These are phyloP conservation scores for Schizopora paradoxa DNA, from an alignment of 1,284 basidiomycete species.

Conservation along the genomic window DNA sequence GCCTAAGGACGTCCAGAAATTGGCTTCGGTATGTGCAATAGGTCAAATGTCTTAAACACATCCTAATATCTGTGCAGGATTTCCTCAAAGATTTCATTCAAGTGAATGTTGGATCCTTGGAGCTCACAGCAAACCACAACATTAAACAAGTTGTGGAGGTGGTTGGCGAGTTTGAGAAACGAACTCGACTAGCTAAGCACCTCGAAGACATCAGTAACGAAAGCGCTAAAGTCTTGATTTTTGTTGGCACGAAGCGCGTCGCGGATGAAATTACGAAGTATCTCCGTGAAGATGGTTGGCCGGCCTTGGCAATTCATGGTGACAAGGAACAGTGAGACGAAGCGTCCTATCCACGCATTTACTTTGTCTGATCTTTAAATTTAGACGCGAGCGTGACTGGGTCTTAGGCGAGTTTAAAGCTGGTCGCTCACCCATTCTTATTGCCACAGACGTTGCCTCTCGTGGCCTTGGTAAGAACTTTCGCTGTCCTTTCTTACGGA, in stretches of 20 bases:
- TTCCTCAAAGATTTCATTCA: conserved; percentile 96
- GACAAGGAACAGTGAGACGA: conserved; percentile 99
- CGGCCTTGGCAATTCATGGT: conserved; percentile 96
- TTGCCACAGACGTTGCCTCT: conserved; percentile 96
- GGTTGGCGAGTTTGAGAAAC: conserved; percentile 97
- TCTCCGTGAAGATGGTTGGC: conserved; percentile 96
- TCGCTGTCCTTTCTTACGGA: conserved; percentile 2
- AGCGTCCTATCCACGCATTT: conserved; percentile 41
- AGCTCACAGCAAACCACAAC: conserved; percentile 97
- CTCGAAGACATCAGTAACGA: conserved; percentile 94
- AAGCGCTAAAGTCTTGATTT: conserved; percentile 98
- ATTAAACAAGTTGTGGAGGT: conserved; percentile 95
- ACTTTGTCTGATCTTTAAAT: conserved; percentile 20
- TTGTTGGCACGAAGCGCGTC: conserved; percentile 95
- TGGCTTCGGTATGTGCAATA: conserved; percentile 65
- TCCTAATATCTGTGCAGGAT: conserved; percentile 49
- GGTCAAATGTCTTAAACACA: neutral
- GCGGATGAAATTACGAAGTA: conserved; percentile 99
- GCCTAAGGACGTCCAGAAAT: conserved; percentile 98
- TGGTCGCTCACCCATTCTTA: conserved; percentile 94
- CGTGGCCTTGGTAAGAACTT: conserved; percentile 97
- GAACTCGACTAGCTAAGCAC: conserved; percentile 92
- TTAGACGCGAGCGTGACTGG: conserved; percentile 99
- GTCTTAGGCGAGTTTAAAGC: conserved; percentile 98
- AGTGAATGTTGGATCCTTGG: conserved; percentile 98